Base-by-base conservation (phyloP, 768 basidiomycete species). In the Pluteus cervinus region DNA sequence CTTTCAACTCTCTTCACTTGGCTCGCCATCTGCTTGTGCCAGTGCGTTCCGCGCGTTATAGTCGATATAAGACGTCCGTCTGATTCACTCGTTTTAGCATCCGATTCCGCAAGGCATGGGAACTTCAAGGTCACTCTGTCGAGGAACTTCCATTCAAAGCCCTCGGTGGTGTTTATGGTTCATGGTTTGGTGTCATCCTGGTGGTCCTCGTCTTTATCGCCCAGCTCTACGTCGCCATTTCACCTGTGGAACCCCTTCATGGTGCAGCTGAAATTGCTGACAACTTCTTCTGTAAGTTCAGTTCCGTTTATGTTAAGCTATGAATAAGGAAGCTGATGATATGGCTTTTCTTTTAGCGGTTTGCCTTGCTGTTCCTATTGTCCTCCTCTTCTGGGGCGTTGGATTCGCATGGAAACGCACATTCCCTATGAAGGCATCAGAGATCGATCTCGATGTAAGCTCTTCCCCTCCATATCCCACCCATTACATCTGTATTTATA, bases 1-100 rank as follows among this genome's bases (percentile, higher is more conserved):
- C 59, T 71, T 20, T 69, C 69, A 4, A 64, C 64, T 6, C 55
- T 71, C 41, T 68, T 71, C 57, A 63, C 64, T 1, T 71, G 69
- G 69, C 40, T 62, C 26, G 52, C 69, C 4, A 66, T 71, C 39
- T 68, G 67, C 43, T 48, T 68, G 29, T 71, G 68, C 65, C 68
- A 69, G 63, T 66, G 39, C 14, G 65, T 60, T 15, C 7, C 8
- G 2, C 10, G 24, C 24, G 5, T 10, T 14, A 9, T 23, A 17
- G 15, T n/a, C n/a, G n/a, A n/a, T 31, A 2, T 5, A 5, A 11
- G 24, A 10, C 10, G 9, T 28, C 8, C 31, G 12, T 7, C 20
- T n/a, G 28, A 21, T 20, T 41, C 8, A 4, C 34, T 41, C 20
- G 24, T 23, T 17, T 2, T 17, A 66, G 65, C 42, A 67, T 71